Evolutionary conservation across 106 monocot genomes (phyloP).

Genomic region (Allium sativum): DNA sequence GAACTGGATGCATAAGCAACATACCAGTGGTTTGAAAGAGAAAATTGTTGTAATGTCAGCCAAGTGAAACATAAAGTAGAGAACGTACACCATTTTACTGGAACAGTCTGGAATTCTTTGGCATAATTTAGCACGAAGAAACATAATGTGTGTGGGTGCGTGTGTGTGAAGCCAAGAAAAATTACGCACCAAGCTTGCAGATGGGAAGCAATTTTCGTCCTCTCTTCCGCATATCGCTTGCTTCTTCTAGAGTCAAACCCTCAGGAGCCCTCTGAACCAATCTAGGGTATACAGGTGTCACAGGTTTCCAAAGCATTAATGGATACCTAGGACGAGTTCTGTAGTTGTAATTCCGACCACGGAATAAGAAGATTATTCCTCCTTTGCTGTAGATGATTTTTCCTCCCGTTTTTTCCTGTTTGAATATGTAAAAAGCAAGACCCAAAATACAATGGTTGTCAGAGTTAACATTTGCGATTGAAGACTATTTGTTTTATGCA

Average conservation of each 20-base stretch:
- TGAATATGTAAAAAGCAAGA: not conserved
- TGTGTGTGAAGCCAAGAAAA: not conserved
- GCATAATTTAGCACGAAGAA: too few species aligned
- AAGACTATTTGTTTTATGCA: not conserved
- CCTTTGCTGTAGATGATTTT: conserved; percentile 81
- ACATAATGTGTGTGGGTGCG: too few species aligned
- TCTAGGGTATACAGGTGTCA: conserved; percentile 78
- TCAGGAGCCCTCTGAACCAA: conserved; percentile 70
- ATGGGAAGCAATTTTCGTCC: conserved; percentile 67
- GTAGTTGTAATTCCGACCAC: conserved; percentile 91
- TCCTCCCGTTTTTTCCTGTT: conserved; percentile 95
- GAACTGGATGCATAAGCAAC: too few species aligned
- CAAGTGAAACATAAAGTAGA: too few species aligned
- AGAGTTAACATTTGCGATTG: not conserved
- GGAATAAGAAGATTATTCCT: conserved; percentile 73
- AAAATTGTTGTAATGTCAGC: too few species aligned
- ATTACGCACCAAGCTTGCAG: conserved; percentile 72
- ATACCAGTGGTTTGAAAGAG: too few species aligned
- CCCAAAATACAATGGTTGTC: not conserved
- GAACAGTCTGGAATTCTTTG: too few species aligned
- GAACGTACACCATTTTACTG: too few species aligned
- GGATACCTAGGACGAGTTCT: conserved; percentile 69
- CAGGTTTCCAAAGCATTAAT: conserved; percentile 95
- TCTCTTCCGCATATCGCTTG: conserved; percentile 65
- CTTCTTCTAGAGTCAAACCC: conserved; percentile 81